Evolutionary conservation across 2,329 filamentous ascomycete species (phyloP), one percentile per base, ranked within the genome.

Genomic region (Mycosphaerelloides madeirae): DNA sequence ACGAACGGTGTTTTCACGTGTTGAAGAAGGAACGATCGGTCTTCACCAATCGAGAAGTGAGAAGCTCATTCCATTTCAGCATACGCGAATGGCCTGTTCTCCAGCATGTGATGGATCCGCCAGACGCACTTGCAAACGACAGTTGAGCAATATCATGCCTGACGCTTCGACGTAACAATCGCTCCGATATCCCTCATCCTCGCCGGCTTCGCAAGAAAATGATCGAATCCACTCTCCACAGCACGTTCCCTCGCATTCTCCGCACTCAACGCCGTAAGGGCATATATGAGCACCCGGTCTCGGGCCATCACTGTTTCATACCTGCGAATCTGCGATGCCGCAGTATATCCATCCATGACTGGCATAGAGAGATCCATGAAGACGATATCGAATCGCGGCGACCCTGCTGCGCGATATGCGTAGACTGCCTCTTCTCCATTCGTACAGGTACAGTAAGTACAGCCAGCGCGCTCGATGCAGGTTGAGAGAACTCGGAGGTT

Each of bases 371-470:
- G 58, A 37, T 64, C 74, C 72, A 76, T 77, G 14, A 76, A 66
- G 3, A 77, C 68, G 29, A 75, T 39, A 11, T 15, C 16, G 5
- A 18, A 42, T 31, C 6, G 20, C 14, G 12, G 6, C 13, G 19
- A 16, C n/a, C 16, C 36, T 31, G 16, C n/a, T 28, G 33, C 9
- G 22, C 22, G 22, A 33, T 48, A 45, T 20, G 41, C 32, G 14
- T 45, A 56, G 1, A 76, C 64, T 2, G 74, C 74, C 50, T 75
- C 67, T 1, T 70, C 62, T 3, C 73, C 74, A 48, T 76, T 68
- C 19, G 55, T 55, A 1, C 72, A 73, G 16, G 65, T 65, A 14
- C 68, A 61, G 3, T 61, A 56, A 9, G 60, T 63, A 1, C 66
- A 66, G 1, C 67, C 61, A 1, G 65, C 54, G 29, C 50, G 50